Base-by-base conservation (phyloP, 352 stramenopile genomes). In the Phytopythium boreale region DNA sequence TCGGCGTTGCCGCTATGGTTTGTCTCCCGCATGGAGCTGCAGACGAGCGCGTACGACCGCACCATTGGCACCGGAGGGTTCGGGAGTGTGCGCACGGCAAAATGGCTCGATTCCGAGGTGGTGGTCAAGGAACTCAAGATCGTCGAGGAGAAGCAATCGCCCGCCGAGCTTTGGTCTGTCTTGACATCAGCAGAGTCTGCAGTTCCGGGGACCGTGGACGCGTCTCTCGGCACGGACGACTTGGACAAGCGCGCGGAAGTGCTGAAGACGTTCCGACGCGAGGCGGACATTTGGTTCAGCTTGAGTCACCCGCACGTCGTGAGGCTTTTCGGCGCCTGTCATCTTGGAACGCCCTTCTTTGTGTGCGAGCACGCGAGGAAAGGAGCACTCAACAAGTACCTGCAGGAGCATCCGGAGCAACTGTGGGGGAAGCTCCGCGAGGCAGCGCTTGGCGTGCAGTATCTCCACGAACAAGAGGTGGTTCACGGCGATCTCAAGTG, bases 401-500 rank as follows among this genome's bases (percentile, higher is more conserved):
- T 88, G 11, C 57, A 64, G 22, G 27, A 61, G 4, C 52, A 74
- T 56, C 58, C 26, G 15, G 26, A 26, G 27, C 39, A 34, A 12
- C 24, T 74, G 6, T 82, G 77, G 66, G 46, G 56, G 4, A 69
- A 77, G 24, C 60, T 84, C 4, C 61, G 69, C 26, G 65, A 84
- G 34, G 59, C 71, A 14, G 67, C 67, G 0, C 65, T 77, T 7
- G 75, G 67, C 11, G 46, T 88, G 20, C 57, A 71, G n/a, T 82
- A 71, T 57, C 69, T 88, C 7, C 76, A 88, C 26, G 63, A 68
- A 9, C 60, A 60, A 14, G 29, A 59, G 4, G 66, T 85, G 14
- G 56, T 84, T 36, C 74, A 82, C 5, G 66, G 70, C 0, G 56
- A 80, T 22, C 55, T 80, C 59, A 98, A 98, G 70, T 96, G 92